Evolutionary conservation across 1,284 basidiomycete species (phyloP), one percentile per base, ranked within the genome.

Genomic region (Ustilago nuda): DNA sequence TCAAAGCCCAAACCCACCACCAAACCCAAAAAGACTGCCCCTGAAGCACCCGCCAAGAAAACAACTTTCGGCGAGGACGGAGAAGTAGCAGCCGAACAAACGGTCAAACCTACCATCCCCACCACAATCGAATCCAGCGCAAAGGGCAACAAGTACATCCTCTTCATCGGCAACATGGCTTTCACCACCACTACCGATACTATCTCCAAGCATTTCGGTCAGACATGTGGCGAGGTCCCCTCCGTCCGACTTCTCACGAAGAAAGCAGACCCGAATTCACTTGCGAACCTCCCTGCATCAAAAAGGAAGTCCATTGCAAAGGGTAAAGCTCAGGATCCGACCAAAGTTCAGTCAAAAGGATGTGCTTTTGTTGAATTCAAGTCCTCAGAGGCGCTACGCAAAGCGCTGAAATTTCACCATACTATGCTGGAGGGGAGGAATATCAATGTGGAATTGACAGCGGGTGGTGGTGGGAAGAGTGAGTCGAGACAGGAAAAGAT

Each of bases 81-180:
- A 0, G 61, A 76, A 33, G 71, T 75, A 13, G 66, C 70, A 1
- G 32, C 62, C 15, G 58, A 71, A n/a, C 46, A 64, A 52, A 46
- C 61, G 12, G 69, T 67, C 32, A 17, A 52, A 30, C 48, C 64
- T n/a, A 30, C 55, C 11, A 32, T 27, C 12, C 4, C 69, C n/a
- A 27, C 57, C 30, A 13, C 58, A 13, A 17, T 48, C 19, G 67
- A 58, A 41, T 56, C 56, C 23, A 58, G 69, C 2, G 56, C 65
- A 6, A 55, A 56, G 43, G 56, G 56, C 32, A 58, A 33, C 46
- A 81, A 79, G 30, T 80, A 72, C 60, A 85, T 85, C 62, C 69
- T 85, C 37, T 85, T 85, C 64, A 74, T 85, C 41, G 81, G 84
- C 41, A 85, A 85, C 78, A 85, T 85, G 84, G 71, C 84, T 0